Evolutionary conservation across 768 basidiomycete genomes (phyloP).

Genomic region (Podaxis rugospora): DNA sequence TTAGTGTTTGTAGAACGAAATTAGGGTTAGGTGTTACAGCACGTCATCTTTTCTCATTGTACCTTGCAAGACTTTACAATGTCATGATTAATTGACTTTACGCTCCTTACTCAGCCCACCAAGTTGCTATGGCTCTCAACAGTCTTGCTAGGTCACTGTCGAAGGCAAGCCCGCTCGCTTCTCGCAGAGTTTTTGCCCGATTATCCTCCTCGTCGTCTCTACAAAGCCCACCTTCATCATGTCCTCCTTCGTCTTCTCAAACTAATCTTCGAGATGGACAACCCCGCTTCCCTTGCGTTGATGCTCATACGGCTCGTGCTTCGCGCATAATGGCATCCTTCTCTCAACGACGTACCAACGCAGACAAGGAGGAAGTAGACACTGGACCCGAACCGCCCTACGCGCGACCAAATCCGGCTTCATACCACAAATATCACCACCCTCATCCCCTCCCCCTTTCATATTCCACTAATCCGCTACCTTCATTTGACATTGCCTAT

Average conservation of each 20-base stretch:
- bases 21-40: slow-evolving; percentile 15
- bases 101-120: neutral
- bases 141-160: slow-evolving; percentile 7
- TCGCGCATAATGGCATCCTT: slow-evolving; percentile 38
- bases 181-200: neutral
- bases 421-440: slow-evolving; percentile 71
- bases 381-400: slow-evolving; percentile 82
- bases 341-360: slow-evolving; percentile 17
- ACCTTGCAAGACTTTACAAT: neutral
- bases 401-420: slow-evolving; percentile 69
- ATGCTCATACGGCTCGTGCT: slow-evolving; percentile 72
- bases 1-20: neutral
- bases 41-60: slow-evolving; percentile 15
- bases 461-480: slow-evolving; percentile 46
- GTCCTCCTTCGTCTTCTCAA: slow-evolving; percentile 12
- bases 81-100: neutral
- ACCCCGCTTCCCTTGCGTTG: slow-evolving; percentile 70
- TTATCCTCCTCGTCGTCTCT: slow-evolving; percentile 2
- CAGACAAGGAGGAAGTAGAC: slow-evolving; percentile 23
- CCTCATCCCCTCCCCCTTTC: slow-evolving; percentile 57
- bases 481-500: slow-evolving; percentile 85
- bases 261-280: slow-evolving; percentile 6
- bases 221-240: neutral
- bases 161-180: neutral
- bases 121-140: slow-evolving; percentile 12